Percentiles rank a stretch among this genome's conserved stretches.
These are phyloP conservation scores for Nitzschia inconspicua DNA, from an alignment of 108 stramenopile genomes.

Conservation along the genomic window DNA sequence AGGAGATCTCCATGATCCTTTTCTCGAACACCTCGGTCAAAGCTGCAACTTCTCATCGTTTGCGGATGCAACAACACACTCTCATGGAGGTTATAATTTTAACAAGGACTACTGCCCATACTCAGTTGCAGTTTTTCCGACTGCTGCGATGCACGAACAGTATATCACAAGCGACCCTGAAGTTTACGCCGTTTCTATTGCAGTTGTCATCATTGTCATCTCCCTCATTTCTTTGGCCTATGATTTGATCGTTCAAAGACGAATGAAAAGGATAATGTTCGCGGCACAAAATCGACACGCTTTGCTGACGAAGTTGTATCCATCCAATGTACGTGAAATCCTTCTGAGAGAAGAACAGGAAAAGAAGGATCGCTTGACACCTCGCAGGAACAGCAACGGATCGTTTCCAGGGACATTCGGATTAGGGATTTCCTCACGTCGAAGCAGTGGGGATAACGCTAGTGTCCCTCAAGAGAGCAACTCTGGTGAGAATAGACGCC, in stretches of 20 bases:
- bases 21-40: conserved; percentile 7
- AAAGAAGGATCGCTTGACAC: no score
- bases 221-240: conserved; percentile 19
- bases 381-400: no score
- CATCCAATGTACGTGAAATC: no score
- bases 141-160: neutral
- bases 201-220: conserved; percentile 35
- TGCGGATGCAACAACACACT: neutral
- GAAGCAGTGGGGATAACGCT: no score
- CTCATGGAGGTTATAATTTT: neutral
- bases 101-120: neutral
- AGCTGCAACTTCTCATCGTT: neutral
- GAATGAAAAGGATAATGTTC: conserved; percentile 11
- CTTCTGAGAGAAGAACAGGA: no score
- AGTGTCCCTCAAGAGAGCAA: no score
- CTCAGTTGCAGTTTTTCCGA: conserved; percentile 3
- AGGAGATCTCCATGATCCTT: conserved; percentile 42
- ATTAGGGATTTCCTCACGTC: no score
- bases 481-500: no score
- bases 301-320: no score
- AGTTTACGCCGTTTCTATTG: conserved; percentile 33
- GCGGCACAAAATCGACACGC: no score
- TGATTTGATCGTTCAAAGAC: conserved; percentile 10
- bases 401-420: no score
- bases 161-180: neutral